Base-by-base conservation (phyloP, 768 basidiomycete species). In the Daedaleopsis sinensis region DNA sequence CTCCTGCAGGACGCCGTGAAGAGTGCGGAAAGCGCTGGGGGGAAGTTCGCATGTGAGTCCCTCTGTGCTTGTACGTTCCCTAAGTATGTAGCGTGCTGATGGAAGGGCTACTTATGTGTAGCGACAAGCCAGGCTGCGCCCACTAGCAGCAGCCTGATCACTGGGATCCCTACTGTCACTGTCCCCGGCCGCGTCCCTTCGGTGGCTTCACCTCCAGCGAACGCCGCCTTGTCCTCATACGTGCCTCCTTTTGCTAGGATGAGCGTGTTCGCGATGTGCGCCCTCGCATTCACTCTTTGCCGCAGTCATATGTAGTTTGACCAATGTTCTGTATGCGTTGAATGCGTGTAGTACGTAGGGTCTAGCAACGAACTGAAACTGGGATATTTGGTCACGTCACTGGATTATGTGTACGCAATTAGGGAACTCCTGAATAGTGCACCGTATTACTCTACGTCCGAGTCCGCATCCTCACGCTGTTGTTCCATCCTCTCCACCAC, bases 1-100 rank as follows among this genome's bases (percentile, higher is more conserved):
- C 62, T 69, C 18, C 63, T 83, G 9, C 68, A 73, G 37, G 68
- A 71, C 1, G 81, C 75, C 12, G 69, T 83, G 6, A 61, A 68
- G n/a, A 50, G 58, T 11, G 82, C 76, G 12, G 57, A 61, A 51
- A 50, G 64, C 27, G 54, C 66, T 19, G 72, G 71, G 21, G 71
- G 71, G 1, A 23, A 16, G 27, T 58, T 63, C 35, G 57, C 58
- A 44, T 49, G 62, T 63, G 23, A 49, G 57, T 58, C 27, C n/a
- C 7, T 16, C 8, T 18, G 23, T 52, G 42, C 7, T 43, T n/a
- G 15, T 43, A n/a, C 42, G n/a, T 43, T n/a, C 42, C 42, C 27
- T 32, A 12, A 8, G 13, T 43, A 12, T 43, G 13, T 43, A 11
- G 42, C 13, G 15, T n/a, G 15, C 42, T 43, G 42, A 43, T 43